Percentiles rank a stretch among this genome's conserved stretches.
phyloP scores from a whole-genome alignment of 2,329 filamentous ascomycete species.

The Trichoderma sp. region DNA sequence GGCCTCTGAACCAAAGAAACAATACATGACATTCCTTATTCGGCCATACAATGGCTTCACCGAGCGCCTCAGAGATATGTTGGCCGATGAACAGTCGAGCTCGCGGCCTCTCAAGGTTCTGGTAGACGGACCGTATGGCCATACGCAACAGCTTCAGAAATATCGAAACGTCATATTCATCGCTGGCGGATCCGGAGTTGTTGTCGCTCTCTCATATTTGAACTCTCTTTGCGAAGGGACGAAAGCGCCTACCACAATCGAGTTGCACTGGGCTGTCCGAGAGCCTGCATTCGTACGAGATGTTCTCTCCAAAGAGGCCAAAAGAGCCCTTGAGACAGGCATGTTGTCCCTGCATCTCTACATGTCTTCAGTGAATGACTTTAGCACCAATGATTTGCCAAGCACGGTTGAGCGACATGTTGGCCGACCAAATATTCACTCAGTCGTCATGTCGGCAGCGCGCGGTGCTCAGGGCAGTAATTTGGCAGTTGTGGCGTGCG shows the following conservation, averaged over 20 bases:
- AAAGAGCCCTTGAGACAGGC: slow-evolving; percentile 27
- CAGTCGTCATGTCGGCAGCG: slow-evolving; percentile 32
- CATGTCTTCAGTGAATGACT: slow-evolving; percentile 22
- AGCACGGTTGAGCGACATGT: slow-evolving; percentile 21
- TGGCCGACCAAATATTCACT: slow-evolving; percentile 35
- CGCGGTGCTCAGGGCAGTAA: slow-evolving; percentile 25
- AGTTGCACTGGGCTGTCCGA: slow-evolving; percentile 44
- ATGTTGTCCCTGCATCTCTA: slow-evolving; percentile 39
- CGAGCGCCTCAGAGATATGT: slow-evolving; percentile 34
- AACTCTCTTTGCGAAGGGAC: slow-evolving; percentile 25
- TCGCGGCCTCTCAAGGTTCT: slow-evolving; percentile 35
- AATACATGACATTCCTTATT: slow-evolving; percentile 42
- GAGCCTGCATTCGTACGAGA: slow-evolving; percentile 38
- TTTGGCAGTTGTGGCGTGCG: slow-evolving; percentile 44
- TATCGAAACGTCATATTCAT: slow-evolving; percentile 43
- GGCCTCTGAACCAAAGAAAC: background rate
- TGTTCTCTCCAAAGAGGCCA: slow-evolving; percentile 35
- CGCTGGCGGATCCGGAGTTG: slow-evolving; percentile 46
- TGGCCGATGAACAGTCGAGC: slow-evolving; percentile 26
- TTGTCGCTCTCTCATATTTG: slow-evolving; percentile 41
- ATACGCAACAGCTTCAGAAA: slow-evolving; percentile 36
- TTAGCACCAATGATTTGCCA: slow-evolving; percentile 19
- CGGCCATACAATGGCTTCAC: slow-evolving; percentile 47
- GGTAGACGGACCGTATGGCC: slow-evolving; percentile 46
- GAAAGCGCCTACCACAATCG: slow-evolving; percentile 26